Base-by-base conservation (phyloP, 495 filamentous ascomycete species). In the Penicillium goetzii region DNA sequence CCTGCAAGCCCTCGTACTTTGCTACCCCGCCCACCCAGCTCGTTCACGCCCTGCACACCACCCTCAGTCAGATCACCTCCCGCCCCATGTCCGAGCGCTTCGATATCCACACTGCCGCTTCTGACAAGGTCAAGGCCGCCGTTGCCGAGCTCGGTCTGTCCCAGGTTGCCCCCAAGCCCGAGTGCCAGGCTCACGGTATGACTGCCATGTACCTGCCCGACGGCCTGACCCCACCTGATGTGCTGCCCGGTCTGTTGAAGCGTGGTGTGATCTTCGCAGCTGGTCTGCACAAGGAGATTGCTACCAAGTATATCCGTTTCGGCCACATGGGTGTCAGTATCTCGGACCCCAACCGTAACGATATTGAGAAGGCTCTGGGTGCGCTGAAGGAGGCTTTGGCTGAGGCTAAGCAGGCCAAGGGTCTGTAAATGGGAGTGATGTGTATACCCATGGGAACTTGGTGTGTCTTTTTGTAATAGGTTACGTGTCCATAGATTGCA, bases 261-360 rank as follows among this genome's bases (percentile, higher is more conserved):
- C 94, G 89, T 72, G 93, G 92, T 15, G 92, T 98, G 8, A 86
- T 99, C 57, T 97, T 97, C 70, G 95, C 95, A 56, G 94, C 90
- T 54, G 95, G 95, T 61, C 83, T 99, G 74, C 95, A 99, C 80
- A 97, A 94, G 83, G 84, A 89, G 72, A 88, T 88, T 70, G 88
- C 88, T 26, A 77, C 86, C 34, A 88, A 84, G 73, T 92, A 92
- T 72, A 86, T 92, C 52, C 79, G 89, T 28, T 89, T 92, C 71
- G 93, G 93, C 34, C 95, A 99, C 79, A 99, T 99, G 95, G 95
- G 95, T 64, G 92, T 97, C 53, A 94, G 89, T 77, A 90, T 96
- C 55, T 84, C 75, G 59, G 83, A 82, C 62, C 71, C 73, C 30
- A 76, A 74, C 63, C 76, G 81, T 36, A 78, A 78, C 28, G 92